These are phyloP conservation scores for Alternaria gansuensis DNA, from an alignment of 2,329 filamentous ascomycete species.

Conservation along the genomic window DNA sequence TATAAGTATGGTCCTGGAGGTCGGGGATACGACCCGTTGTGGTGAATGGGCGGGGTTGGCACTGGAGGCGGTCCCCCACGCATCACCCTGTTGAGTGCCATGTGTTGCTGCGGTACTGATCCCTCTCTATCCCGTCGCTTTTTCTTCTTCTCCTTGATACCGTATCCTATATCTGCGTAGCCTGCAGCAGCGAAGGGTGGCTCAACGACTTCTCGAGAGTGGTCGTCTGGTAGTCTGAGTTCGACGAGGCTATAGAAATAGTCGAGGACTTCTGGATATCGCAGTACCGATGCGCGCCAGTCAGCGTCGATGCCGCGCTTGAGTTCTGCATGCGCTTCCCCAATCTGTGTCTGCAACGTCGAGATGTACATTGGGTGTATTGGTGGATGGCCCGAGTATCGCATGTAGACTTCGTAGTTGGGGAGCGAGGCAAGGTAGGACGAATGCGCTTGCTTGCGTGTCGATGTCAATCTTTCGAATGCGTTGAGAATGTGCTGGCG, in stretches of 20 bases:
- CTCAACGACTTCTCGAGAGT: constrained; percentile 49
- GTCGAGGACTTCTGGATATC: constrained; percentile 80
- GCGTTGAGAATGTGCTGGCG: constrained; percentile 57
- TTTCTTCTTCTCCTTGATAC: constrained; percentile 46
- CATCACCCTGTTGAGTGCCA: constrained; percentile 35
- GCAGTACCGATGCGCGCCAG: constrained; percentile 77
- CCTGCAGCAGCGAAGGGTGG: constrained; percentile 53
- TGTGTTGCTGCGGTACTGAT: constrained; percentile 33
- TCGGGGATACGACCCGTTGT: constrained; percentile 36
- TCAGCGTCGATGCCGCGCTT: constrained; percentile 81
- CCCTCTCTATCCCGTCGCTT: constrained; percentile 46
- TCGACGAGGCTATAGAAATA: constrained; percentile 80
- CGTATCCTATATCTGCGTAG: constrained; percentile 50
- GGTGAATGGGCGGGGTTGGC: constrained; percentile 48
- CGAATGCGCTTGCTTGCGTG: constrained; percentile 54
- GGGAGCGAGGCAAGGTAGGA: constrained; percentile 57
- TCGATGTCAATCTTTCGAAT: constrained; percentile 54
- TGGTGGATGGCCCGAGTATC: constrained; percentile 57
- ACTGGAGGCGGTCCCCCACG: constrained; percentile 44
- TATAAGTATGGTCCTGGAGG: constrained; percentile 39
- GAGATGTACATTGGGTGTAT: constrained; percentile 54
- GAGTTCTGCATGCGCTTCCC: constrained; percentile 69
- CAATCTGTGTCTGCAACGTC: constrained; percentile 63
- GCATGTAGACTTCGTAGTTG: constrained; percentile 58
- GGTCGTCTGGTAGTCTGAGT: constrained; percentile 69